These are phyloP conservation scores for Escovopsis sp. DNA, from an alignment of 2,329 filamentous ascomycete genomes.

Conservation along the genomic window DNA sequence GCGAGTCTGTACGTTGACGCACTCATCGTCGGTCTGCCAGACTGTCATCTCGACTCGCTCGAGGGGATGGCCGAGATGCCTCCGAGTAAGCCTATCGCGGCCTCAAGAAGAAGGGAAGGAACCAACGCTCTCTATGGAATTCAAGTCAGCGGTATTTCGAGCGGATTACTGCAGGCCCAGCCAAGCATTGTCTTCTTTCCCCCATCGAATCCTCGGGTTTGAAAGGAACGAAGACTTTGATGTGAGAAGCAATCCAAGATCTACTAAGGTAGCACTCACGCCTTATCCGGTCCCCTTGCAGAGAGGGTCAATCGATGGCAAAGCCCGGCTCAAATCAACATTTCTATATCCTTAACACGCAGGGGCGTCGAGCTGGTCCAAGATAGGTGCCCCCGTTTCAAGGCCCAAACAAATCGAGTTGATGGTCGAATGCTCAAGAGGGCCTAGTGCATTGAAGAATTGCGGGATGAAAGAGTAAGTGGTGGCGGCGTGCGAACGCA, in stretches of 20 bases:
- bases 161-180: background rate
- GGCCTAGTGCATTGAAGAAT: background rate
- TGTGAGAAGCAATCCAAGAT: no score
- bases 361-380: no score
- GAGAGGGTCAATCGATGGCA: no score
- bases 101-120: background rate
- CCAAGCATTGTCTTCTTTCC: background rate
- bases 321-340: no score
- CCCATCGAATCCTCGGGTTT: background rate
- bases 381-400: background rate
- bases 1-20: constrained; percentile 35
- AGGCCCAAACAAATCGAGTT: background rate
- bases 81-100: background rate
- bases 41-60: constrained; percentile 29
- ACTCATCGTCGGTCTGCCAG: constrained; percentile 52
- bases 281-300: no score
- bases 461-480: background rate
- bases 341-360: no score
- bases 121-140: background rate
- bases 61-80: background rate
- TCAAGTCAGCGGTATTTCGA: background rate
- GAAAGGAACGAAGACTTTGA: no score
- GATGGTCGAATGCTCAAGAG: background rate
- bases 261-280: no score
- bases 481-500: background rate